Evolutionary conservation across 345 rosid genomes (phyloP), one percentile per base, ranked within the genome.

Genomic region (Brassica cretica): DNA sequence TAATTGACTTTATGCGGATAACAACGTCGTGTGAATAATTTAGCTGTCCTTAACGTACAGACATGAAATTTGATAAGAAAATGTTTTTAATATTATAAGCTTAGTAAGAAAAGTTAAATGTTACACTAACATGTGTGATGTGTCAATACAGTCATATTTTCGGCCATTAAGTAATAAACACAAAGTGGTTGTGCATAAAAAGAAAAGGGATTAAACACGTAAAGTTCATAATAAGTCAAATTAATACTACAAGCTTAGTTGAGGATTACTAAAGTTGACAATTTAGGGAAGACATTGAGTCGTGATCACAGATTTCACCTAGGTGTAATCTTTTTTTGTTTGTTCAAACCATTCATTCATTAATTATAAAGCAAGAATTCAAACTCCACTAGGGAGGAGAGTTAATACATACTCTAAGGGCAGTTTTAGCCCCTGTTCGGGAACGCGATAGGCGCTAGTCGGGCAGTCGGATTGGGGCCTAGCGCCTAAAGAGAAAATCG

Each of bases 271-370:
- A 24, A 75, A 7, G 29, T 15, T 19, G 56, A 56, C 30, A 65
- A 37, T 37, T 73, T 56, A 37, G 25, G 66, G 19, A 46, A 56
- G 29, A 24, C 27, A 58, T 0, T 66, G 72, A 66, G 33, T 15
- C 18, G 19, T 75, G 72, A 25, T 56, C 44, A 66, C 29, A 67
- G 16, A 0, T 1, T 35, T 39, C 39, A 15, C 41, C 59, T 56
- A 75, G 46, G 78, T 59, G 67, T 66, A 72, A 16, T 39, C 59
- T 67, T n/a, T n/a, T n/a, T n/a, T n/a, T n/a, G n/a, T n/a, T n/a
- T n/a, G n/a, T n/a, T n/a, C n/a, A n/a, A n/a, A n/a, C n/a, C n/a
- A n/a, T n/a, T n/a, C n/a, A n/a, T n/a, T n/a, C n/a, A n/a, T n/a
- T n/a, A n/a, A n/a, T n/a, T n/a, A n/a, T n/a, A n/a, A n/a, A n/a